These are phyloP conservation scores for Silybum marianum DNA, from an alignment of 129 eudicot genomes.

Conservation along the genomic window DNA sequence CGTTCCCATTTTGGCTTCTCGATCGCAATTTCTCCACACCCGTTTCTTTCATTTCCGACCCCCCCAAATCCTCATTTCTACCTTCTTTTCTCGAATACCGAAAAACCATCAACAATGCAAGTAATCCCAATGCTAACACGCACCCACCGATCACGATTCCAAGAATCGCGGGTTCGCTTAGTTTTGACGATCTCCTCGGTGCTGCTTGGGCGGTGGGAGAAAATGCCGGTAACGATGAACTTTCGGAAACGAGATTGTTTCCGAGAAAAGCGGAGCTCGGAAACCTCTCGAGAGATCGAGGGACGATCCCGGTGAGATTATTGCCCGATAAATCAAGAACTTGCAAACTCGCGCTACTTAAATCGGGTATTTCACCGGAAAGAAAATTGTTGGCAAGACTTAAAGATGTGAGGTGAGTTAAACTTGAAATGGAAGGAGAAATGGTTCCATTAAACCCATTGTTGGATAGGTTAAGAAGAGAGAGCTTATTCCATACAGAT, in stretches of 20 bases:
- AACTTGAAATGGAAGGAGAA: conserved; percentile 67
- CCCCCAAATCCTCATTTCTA: conserved; percentile 14
- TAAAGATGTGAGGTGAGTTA: conserved; percentile 70
- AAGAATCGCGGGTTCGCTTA: conserved; percentile 55
- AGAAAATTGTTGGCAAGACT: conserved; percentile 77
- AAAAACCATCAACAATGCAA: conserved; percentile 42
- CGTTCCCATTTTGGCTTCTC: conserved; percentile 44
- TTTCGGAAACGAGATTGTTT: conserved; percentile 44
- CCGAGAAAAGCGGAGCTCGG: conserved; percentile 72
- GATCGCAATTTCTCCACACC: conserved; percentile 36
- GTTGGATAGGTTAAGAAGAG: conserved; percentile 60
- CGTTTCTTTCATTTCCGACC: conserved; percentile 39
- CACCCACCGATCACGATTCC: conserved; percentile 73
- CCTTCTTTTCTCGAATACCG: conserved; percentile 39
- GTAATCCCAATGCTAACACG: conserved; percentile 44
- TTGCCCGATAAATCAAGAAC: conserved; percentile 72
- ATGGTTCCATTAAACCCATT: conserved; percentile 71
- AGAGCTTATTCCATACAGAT: conserved; percentile 68
- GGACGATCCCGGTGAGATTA: conserved; percentile 65
- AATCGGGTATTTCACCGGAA: conserved; percentile 80
- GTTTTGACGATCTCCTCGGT: conserved; percentile 54
- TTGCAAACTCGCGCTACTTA: conserved; percentile 54
- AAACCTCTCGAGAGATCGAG: conserved; percentile 61
- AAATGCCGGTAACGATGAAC: conserved; percentile 33
- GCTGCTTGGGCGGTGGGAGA: conserved; percentile 39